Percentiles rank a stretch among this genome's conserved stretches.
phyloP scores from a whole-genome alignment of 2,329 filamentous ascomycete species.

The Arthrinium puccinioides region DNA sequence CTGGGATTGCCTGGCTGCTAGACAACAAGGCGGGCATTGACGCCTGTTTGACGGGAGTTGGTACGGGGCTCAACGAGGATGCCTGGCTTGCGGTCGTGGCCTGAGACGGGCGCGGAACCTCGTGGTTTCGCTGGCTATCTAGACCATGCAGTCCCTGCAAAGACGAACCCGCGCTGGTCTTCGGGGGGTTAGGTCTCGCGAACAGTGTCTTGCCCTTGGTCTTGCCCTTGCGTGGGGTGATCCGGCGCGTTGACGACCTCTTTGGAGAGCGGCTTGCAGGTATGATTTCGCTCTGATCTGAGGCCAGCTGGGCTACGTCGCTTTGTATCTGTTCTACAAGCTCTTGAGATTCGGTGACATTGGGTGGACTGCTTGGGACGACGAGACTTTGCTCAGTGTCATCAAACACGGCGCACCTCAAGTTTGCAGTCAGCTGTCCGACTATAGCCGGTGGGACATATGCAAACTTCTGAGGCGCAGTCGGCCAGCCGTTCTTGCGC shows the following conservation, averaged over 20 bases:
- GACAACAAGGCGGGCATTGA: neutral
- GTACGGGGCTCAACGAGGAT: constrained; percentile 21
- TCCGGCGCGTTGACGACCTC: too few species aligned
- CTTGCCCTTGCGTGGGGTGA: too few species aligned
- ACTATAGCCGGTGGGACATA: constrained; percentile 51
- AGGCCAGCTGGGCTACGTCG: constrained; percentile 30
- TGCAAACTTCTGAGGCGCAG: constrained; percentile 40
- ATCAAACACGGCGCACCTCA: constrained; percentile 34
- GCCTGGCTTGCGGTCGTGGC: constrained; percentile 33
- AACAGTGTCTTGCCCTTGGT: neutral
- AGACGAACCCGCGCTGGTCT: neutral
- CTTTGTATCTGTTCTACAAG: constrained; percentile 42
- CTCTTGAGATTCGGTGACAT: constrained; percentile 40
- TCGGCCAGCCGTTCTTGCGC: constrained; percentile 45
- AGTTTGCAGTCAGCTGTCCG: constrained; percentile 50
- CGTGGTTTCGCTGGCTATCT: constrained; percentile 6
- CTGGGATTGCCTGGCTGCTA: neutral
- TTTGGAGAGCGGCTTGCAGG: constrained; percentile 1
- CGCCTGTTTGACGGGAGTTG: constrained; percentile 21
- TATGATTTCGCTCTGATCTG: constrained; percentile 5
- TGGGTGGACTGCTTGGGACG: constrained; percentile 9
- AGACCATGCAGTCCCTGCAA: constrained; percentile 5
- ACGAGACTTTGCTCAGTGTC: constrained; percentile 8
- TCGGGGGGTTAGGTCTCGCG: neutral
- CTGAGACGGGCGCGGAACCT: constrained; percentile 29